Percentiles rank a stretch among this genome's conserved stretches.
Evolutionary conservation across 371 early-diverging fungal genomes (phyloP).

Genomic region (Rhizopus arrhizus): DNA sequence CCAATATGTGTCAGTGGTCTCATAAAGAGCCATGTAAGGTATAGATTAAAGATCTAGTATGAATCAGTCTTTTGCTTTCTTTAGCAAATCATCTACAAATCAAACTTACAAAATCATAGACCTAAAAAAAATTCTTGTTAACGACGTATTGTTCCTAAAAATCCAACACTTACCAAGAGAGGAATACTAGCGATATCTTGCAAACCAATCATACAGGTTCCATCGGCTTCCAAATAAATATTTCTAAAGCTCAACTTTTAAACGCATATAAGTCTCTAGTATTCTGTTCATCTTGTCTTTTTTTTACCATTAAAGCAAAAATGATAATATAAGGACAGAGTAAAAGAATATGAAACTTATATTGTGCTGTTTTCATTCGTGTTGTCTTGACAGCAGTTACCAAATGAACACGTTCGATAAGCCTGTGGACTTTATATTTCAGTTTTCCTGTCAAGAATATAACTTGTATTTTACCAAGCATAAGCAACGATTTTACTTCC

Average conservation of each 20-base stretch:
- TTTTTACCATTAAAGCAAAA: constrained; percentile 47
- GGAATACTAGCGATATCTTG: constrained; percentile 47
- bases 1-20: constrained; percentile 36
- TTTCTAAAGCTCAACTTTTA: constrained; percentile 37
- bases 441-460: too few relatives aligned
- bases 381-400: too few relatives aligned
- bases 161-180: constrained; percentile 37
- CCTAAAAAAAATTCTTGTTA: constrained; percentile 12
- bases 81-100: too few relatives aligned
- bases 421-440: too few relatives aligned
- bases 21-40: constrained; percentile 55
- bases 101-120: constrained; percentile 48
- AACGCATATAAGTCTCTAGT: neutral
- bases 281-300: neutral
- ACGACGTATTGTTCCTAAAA: neutral
- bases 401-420: too few relatives aligned
- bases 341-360: constrained; percentile 36
- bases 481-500: constrained; percentile 53
- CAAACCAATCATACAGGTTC: constrained; percentile 52
- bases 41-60: constrained; percentile 44
- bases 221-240: constrained; percentile 43
- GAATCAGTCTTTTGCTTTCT: too few relatives aligned
- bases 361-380: constrained; percentile 7
- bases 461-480: constrained; percentile 32
- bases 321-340: constrained; percentile 49